Base-by-base conservation (phyloP, 177 flowering plant genomes). In the Vitis hybrid region DNA sequence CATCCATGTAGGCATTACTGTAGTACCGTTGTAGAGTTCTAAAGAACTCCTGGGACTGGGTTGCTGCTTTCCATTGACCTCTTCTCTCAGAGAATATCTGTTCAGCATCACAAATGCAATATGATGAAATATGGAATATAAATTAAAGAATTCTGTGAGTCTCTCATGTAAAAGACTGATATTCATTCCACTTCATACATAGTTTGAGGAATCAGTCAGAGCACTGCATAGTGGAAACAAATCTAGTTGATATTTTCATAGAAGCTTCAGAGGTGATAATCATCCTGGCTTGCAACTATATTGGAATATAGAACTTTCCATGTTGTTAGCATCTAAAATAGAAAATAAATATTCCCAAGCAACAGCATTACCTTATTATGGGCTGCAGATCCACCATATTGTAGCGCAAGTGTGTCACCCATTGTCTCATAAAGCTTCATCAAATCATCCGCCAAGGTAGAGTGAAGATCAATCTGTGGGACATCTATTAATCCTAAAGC, bases 311-410 rank as follows among this genome's bases (percentile, higher is more conserved):
- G 26, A 13, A 51, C 13, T 51, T 21, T 51, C 56, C 45, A 60
- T 26, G 18, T 18, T 10, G 13, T 39, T 39, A 33, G 45, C 45
- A 39, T 39, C 45, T 39, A 39, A 39, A 5, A 7, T 39, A 39
- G 45, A 39, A 39, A 39, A 39, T 39, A 39, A 39, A 39, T 39
- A 39, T 39, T 39, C 7, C 45, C 9, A 39, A 33, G 12, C 18
- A 53, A 51, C n/a, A 58, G 53, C 8, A 65, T 60, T 85, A 92
- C 99, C 97, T 94, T 96, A 78, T 92, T 92, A 81, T 93, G 99
- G 4, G 99, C 99, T 45, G 95, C 91, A 77, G 99, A 96, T 21
- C 99, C 99, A 62, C 98, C 98, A 84, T 96, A 96, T 61, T 96
- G 99, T 56, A 77, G 65, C 62, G 99, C 98, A 76, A 96, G 93